A percentile compares a stretch with the other conserved stretches of the same genome.
Conservation (phyloP, 2,329 filamentous ascomycete species). For the Pochonia chlamydosporia region DNA sequence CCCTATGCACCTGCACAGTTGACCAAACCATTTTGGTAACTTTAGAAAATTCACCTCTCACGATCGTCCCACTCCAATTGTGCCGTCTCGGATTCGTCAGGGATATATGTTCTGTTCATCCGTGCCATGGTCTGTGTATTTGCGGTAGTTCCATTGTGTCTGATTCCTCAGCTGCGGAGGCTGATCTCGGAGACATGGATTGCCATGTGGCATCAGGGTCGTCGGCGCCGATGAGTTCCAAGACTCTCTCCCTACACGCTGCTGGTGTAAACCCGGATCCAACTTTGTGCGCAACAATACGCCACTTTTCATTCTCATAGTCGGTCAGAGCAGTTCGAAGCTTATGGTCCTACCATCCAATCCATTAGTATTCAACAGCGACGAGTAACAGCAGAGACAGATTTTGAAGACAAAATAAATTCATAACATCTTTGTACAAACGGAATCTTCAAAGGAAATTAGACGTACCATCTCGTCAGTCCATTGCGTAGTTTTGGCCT, state of each 20-base stretch:
- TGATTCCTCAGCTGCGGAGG: slow-evolving; percentile 13
- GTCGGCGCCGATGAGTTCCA: slow-evolving; percentile 51
- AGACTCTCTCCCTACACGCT: slow-evolving; percentile 77
- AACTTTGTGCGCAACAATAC: slow-evolving; percentile 84
- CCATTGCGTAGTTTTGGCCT: slow-evolving; percentile 90
- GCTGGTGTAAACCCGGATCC: slow-evolving; percentile 83
- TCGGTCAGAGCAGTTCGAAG: slow-evolving; percentile 72
- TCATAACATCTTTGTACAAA: no score
- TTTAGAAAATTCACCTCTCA: no score
- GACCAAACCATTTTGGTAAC: neutral
- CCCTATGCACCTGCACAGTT: neutral
- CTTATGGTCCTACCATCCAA: slow-evolving; percentile 60
- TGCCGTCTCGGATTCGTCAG: neutral
- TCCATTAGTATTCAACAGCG: neutral
- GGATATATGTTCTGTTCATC: neutral
- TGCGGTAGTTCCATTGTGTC: slow-evolving; percentile 15
- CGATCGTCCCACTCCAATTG: no score
- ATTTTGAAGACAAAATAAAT: slow-evolving; percentile 13
- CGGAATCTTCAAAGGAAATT: no score
- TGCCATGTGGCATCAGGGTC: slow-evolving; percentile 43
- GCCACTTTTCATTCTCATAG: slow-evolving; percentile 90
- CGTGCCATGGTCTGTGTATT: slow-evolving; percentile 15
- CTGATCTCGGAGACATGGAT: slow-evolving; percentile 44
- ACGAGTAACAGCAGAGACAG: slow-evolving; percentile 1
- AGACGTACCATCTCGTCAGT: slow-evolving; percentile 82